phyloP scores from a whole-genome alignment of 345 rosid species.

The Ceriops zippeliana region DNA sequence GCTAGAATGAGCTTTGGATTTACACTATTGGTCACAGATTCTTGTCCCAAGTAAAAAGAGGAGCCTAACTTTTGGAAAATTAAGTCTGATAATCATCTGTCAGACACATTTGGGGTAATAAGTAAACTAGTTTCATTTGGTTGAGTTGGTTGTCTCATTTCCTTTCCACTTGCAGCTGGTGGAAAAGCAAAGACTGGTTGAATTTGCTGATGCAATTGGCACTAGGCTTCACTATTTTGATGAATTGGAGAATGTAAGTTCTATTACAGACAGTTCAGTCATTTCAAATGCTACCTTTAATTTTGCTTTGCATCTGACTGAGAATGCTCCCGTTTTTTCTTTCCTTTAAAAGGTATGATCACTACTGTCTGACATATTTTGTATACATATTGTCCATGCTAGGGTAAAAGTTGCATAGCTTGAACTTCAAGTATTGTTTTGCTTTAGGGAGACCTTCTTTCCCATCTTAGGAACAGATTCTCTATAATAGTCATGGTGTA shows the following conservation, averaged over 20 bases:
- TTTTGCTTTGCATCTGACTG: background rate
- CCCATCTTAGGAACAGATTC: no score
- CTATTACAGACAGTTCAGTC: constrained; percentile 32
- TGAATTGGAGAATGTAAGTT: constrained; percentile 99
- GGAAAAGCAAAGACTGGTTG: constrained; percentile 85
- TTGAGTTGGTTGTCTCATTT: constrained; percentile 18
- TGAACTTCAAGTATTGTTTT: no score
- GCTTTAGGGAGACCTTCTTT: no score
- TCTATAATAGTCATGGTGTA: no score
- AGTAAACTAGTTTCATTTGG: background rate
- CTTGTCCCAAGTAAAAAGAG: background rate
- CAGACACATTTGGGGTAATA: background rate
- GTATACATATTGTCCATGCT: no score
- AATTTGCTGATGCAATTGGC: constrained; percentile 89
- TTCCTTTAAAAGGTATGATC: no score
- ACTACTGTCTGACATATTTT: no score
- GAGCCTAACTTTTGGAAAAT: background rate
- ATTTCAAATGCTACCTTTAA: constrained; percentile 4
- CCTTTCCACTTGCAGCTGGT: constrained; percentile 44
- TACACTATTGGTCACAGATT: background rate
- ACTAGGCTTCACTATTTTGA: constrained; percentile 94
- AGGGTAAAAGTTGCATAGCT: no score
- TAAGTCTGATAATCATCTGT: background rate
- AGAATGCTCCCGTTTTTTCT: no score
- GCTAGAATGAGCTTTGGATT: background rate